Evolutionary conservation across 2,329 filamentous ascomycete species (phyloP).

Genomic region (Eutypa lata): DNA sequence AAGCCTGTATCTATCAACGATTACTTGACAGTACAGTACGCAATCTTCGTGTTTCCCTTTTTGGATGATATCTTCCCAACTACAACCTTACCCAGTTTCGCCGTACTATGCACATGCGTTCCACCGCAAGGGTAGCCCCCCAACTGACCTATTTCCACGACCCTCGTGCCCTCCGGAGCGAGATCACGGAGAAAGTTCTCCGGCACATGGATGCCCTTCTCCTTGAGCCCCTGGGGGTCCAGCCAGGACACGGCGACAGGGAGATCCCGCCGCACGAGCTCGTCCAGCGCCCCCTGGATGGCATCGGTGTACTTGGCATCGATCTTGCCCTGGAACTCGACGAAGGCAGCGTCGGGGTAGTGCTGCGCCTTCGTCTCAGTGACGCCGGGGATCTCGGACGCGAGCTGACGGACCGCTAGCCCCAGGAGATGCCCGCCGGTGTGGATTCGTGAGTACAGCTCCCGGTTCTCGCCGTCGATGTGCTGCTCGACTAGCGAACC

Average conservation of each 20-base stretch:
- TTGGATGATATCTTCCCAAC: conserved; percentile 66
- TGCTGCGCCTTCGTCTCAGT: conserved; percentile 71
- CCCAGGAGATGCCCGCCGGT: conserved; percentile 73
- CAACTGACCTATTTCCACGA: conserved; percentile 58
- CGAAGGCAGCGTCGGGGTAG: conserved; percentile 63
- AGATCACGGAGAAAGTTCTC: conserved; percentile 52
- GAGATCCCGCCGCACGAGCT: conserved; percentile 52
- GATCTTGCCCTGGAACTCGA: conserved; percentile 67
- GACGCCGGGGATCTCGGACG: conserved; percentile 49
- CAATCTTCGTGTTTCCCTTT: conserved; percentile 55
- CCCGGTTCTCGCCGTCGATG: conserved; percentile 59
- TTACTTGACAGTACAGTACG: too few relatives aligned
- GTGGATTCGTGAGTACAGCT: conserved; percentile 65
- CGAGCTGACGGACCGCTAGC: conserved; percentile 60
- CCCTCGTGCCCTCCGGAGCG: conserved; percentile 30
- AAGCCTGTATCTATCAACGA: too few relatives aligned
- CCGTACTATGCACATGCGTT: conserved; percentile 65
- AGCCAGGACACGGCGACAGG: conserved; percentile 65
- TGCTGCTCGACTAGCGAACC: conserved; percentile 43
- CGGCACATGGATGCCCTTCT: conserved; percentile 57
- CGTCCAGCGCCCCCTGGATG: conserved; percentile 61
- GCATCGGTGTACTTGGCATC: conserved; percentile 58
- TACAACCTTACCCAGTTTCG: conserved; percentile 55
- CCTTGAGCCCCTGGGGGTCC: too few relatives aligned
- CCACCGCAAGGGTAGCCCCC: conserved; percentile 74